A percentile compares a stretch with the other conserved stretches of the same genome.
These are phyloP conservation scores for Zygosaccharomyces bailii DNA, from an alignment of 805 yeast species.

Conservation along the genomic window DNA sequence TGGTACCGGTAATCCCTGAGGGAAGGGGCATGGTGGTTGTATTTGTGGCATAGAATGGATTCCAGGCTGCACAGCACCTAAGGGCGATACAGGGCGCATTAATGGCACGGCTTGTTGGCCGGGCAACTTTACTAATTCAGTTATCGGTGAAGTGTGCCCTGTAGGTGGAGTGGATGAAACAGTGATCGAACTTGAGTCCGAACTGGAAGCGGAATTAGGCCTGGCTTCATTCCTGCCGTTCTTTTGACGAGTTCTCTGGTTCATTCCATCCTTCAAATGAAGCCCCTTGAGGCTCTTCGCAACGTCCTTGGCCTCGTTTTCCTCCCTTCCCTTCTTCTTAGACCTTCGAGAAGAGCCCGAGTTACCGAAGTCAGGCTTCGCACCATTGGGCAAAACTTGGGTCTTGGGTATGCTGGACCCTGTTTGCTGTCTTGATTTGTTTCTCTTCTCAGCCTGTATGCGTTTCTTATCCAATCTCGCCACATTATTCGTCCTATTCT, in stretches of 20 bases:
- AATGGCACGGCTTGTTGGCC: not conserved
- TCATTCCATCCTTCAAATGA: not conserved
- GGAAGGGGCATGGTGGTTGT: not conserved
- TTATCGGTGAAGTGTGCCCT: not conserved
- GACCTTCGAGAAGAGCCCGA: slow-evolving; percentile 10
- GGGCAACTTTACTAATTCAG: not conserved
- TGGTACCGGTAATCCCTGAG: not conserved
- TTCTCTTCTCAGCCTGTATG: slow-evolving; percentile 11
- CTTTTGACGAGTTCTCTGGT: slow-evolving; percentile 1
- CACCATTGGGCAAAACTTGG: slow-evolving; percentile 34
- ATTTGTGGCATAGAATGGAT: not conserved
- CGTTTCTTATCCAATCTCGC: slow-evolving; percentile 16
- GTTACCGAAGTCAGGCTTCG: slow-evolving; percentile 34
- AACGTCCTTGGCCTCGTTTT: slow-evolving; percentile 1
- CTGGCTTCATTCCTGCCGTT: not conserved
- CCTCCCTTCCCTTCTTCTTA: slow-evolving; percentile 2
- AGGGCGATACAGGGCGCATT: not conserved
- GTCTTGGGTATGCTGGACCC: slow-evolving; percentile 24
- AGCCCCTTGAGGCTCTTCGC: not conserved
- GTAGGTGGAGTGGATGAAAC: not conserved
- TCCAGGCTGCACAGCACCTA: not conserved
- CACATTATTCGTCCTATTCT: slow-evolving; percentile 22
- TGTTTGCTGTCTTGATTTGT: slow-evolving; percentile 15
- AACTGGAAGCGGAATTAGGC: slow-evolving; percentile 2
- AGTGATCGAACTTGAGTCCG: slow-evolving; percentile 1